Base-by-base conservation (phyloP, 2,329 filamentous ascomycete genomes). In the Phialocephala subalpina region DNA sequence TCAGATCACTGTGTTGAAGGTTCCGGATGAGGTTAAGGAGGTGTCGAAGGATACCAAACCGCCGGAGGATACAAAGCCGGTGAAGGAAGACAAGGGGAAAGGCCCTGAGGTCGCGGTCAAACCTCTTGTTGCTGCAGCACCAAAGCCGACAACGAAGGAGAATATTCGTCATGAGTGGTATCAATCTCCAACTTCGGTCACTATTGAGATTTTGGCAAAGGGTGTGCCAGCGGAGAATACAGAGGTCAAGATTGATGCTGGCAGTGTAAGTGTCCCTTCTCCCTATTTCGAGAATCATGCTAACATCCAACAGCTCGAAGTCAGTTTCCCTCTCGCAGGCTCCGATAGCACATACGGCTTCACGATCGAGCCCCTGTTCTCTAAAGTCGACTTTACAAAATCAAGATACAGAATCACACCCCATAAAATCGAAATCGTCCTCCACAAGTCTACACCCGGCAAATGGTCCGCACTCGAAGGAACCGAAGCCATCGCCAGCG, bases 341-440 rank as follows among this genome's bases (percentile, higher is more conserved):
- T 81, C 83, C 6, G 77, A 62, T 20, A 78, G 72, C 35, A 83
- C 86, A 49, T 91, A 86, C 70, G 83, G 87, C 67, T 90, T 87
- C 74, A 84, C 82, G 0, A 83, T 93, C 52, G 84, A 89, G 20
- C 88, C 91, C 6, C 86, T 95, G 3, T 93, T 85, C 77, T 87
- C 85, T 16, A 77, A 84, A 11, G 88, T 97, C 72, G 85, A 92
- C 60, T 78, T 87, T 0, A 73, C 82, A 1, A 78, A 83, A 36
- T 93, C 88, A 22, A 90, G 83, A 53, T 87, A 82, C 71, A 85
- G 83, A 0, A 86, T 97, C 62, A 90, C 91, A 49, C 84, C 90
- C 1, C 93, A 89, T 74, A 97, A 97, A 77, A 84, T 97, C 62
- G 94, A 97, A 77, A 81, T 97, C 42, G 85, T 82, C 12, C 84